Base-by-base conservation (phyloP, 495 filamentous ascomycete genomes). In the Lasiosphaeris hirsuta region DNA sequence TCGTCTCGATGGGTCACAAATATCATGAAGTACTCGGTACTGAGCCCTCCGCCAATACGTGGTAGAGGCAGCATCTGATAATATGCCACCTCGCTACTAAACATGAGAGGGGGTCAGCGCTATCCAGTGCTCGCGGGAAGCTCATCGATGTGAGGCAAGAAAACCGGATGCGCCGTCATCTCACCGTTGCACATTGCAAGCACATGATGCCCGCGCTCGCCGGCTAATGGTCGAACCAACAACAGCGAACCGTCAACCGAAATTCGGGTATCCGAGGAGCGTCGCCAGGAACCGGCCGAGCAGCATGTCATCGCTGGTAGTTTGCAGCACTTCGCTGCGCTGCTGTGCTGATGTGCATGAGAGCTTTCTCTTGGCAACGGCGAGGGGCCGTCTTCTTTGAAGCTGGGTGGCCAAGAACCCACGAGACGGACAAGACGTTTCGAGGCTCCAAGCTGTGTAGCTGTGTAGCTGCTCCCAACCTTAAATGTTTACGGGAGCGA, bases 371-470 rank as follows among this genome's bases (percentile, higher is more conserved):
- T 46, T 46, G 43, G 43, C 43, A 46, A 46, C 43, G 43, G 43
- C 43, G 18, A 11, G 18, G 43, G 43, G 43, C 15, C 17, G 15
- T 46, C 18, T 46, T 15, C 42, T 19, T 18, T 23, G 43, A 8
- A 46, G 43, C 15, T 17, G 43, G 18, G 9, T 46, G 43, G 43
- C 30, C n/a, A 17, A 46, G 43, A 17, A 9, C 10, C 17, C 43
- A 46, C 17, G 43, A 46, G 43, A 46, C 14, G 14, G 43, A 46
- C 11, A 46, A 23, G 43, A 45, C 15, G 42, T 19, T 45, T 19
- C 17, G 15, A 46, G 43, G 17, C 8, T 44, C 43, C 43, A 46
- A 17, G 43, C 43, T 46, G 43, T 46, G 43, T 46, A 46, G 43
- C 43, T 46, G 43, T 46, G 23, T 30, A 30, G 23, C 23, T 30